Evolutionary conservation across 495 filamentous ascomycete species (phyloP).

Genomic region (Darksidea phi): DNA sequence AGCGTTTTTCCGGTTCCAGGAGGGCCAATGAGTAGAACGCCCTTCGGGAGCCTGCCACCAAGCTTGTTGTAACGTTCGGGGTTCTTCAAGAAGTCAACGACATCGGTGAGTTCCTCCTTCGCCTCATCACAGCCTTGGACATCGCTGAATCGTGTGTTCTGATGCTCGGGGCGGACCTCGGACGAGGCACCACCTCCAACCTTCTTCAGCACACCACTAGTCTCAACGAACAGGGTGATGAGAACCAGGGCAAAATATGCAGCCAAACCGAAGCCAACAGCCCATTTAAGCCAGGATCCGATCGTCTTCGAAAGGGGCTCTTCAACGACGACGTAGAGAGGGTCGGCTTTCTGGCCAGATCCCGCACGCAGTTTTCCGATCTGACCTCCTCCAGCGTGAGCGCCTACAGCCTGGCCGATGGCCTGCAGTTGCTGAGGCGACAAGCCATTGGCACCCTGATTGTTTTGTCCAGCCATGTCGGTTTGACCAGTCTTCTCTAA

Average conservation of each 20-base stretch:
- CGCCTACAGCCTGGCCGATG: constrained; percentile 82
- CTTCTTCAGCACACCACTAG: constrained; percentile 71
- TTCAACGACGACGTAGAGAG: constrained; percentile 93
- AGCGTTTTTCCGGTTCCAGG: constrained; percentile 99
- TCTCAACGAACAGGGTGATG: constrained; percentile 77
- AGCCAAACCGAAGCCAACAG: constrained; percentile 72
- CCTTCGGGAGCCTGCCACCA: constrained; percentile 94
- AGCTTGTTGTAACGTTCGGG: constrained; percentile 87
- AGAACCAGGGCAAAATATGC: constrained; percentile 71
- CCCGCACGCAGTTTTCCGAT: constrained; percentile 57
- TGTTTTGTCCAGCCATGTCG: constrained; percentile 45
- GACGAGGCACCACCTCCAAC: constrained; percentile 66
- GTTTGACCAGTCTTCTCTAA: constrained; percentile 63
- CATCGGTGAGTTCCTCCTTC: constrained; percentile 94
- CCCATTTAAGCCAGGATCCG: constrained; percentile 88
- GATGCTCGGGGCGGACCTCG: constrained; percentile 85
- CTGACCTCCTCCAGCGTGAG: constrained; percentile 67
- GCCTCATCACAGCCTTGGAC: constrained; percentile 98
- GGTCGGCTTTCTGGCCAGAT: constrained; percentile 70
- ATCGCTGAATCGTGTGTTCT: constrained; percentile 87
- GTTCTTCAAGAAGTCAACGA: constrained; percentile 92
- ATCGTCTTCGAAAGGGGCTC: constrained; percentile 74
- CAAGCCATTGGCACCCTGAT: constrained; percentile 44
- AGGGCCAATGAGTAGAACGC: constrained; percentile 90
- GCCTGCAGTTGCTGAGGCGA: constrained; percentile 67